Evolutionary conservation across 2,329 filamentous ascomycete genomes (phyloP).

Genomic region (Neonectria neomacrospora): DNA sequence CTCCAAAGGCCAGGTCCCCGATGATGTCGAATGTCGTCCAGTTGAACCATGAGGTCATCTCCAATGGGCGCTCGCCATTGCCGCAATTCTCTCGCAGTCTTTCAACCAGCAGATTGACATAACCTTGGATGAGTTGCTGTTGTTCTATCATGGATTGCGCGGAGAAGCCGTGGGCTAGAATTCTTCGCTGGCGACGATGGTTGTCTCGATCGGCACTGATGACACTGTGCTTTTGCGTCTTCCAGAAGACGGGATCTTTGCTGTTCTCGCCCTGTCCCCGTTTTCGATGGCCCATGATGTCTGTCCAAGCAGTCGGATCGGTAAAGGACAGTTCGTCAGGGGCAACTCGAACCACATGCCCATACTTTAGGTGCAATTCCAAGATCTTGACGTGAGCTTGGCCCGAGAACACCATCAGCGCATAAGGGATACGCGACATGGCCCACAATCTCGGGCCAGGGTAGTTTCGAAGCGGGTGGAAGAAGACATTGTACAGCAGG

Average conservation of each 20-base stretch:
- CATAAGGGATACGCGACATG: neutral
- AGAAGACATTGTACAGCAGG: conserved; percentile 3
- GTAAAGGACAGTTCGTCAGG: conserved; percentile 51
- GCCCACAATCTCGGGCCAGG: conserved; percentile 5
- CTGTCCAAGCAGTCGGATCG: conserved; percentile 20
- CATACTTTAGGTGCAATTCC: conserved; percentile 40
- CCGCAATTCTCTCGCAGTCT: conserved; percentile 48
- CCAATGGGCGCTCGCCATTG: conserved; percentile 14
- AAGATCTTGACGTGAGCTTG: neutral
- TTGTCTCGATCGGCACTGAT: conserved; percentile 22
- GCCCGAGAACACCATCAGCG: neutral
- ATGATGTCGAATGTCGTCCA: conserved; percentile 47
- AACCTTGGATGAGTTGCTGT: conserved; percentile 47
- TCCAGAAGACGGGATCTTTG: conserved; percentile 6
- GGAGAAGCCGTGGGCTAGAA: conserved; percentile 40
- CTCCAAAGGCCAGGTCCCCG: conserved; percentile 45
- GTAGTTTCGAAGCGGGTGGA: conserved; percentile 5
- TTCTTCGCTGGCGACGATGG: conserved; percentile 26
- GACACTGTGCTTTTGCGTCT: neutral
- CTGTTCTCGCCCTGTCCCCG: neutral
- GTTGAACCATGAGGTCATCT: conserved; percentile 46
- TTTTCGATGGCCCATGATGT: conserved; percentile 12
- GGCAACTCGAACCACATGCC: conserved; percentile 52
- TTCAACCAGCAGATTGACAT: conserved; percentile 53
- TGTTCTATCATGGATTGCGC: conserved; percentile 41